Conservation (phyloP, 805 yeast species). For the Cyberlindnera subsufficiens region DNA sequence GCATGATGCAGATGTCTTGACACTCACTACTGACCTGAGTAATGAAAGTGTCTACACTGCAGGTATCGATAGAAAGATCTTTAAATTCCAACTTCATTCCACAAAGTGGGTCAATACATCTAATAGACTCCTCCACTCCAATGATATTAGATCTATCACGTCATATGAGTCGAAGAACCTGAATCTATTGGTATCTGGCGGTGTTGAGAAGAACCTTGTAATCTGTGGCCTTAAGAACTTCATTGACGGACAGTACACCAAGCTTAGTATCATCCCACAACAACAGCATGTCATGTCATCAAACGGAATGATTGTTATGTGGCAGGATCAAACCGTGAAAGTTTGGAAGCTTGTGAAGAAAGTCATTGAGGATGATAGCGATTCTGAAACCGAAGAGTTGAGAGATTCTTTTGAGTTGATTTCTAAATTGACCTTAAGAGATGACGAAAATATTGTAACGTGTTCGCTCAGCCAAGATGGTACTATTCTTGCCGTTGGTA, state of each 20-base stretch:
- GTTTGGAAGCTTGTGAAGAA: slow-evolving; percentile 60
- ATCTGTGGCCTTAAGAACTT: slow-evolving; percentile 62
- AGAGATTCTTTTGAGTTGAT: slow-evolving; percentile 48
- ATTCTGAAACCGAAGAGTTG: slow-evolving; percentile 15
- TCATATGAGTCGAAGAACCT: slow-evolving; percentile 63
- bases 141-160: slow-evolving; percentile 75
- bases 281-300: slow-evolving; percentile 41
- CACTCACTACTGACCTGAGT: slow-evolving; percentile 52
- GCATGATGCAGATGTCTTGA: slow-evolving; percentile 89
- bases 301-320: slow-evolving; percentile 59
- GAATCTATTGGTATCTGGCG: slow-evolving; percentile 73
- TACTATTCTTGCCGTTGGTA: slow-evolving; percentile 62
- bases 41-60: slow-evolving; percentile 74
- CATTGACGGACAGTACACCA: slow-evolving; percentile 62
- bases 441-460: slow-evolving; percentile 73
- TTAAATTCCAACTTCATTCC: slow-evolving; percentile 41
- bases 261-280: slow-evolving; percentile 60
- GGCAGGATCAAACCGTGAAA: slow-evolving; percentile 79
- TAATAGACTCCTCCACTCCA: slow-evolving; percentile 77
- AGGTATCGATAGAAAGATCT: slow-evolving; percentile 91
- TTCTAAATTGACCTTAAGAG: slow-evolving; percentile 58
- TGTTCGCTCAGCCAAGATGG: slow-evolving; percentile 65
- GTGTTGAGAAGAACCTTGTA: slow-evolving; percentile 67
- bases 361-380: slow-evolving; percentile 19
- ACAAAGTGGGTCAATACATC: slow-evolving; percentile 73